Evolutionary conservation across 257 asterid species (phyloP).

Genomic region (Plantago elongata): DNA sequence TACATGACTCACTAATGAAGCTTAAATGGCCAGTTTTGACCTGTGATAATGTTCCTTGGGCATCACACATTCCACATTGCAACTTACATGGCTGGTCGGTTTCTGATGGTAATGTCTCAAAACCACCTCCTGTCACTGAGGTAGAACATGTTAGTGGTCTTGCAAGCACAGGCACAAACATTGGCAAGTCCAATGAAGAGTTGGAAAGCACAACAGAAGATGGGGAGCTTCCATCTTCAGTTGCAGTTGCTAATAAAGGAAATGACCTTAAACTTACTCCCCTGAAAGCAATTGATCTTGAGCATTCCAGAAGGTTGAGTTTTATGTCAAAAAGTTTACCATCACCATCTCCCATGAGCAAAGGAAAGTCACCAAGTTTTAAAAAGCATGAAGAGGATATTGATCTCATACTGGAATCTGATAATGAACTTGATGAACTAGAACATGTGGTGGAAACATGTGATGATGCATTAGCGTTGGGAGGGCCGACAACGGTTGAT

Average conservation of each 20-base stretch:
- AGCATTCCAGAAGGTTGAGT: constrained; percentile 48
- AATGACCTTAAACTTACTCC: constrained; percentile 38
- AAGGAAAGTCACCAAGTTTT: constrained; percentile 65
- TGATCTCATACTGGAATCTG: constrained; percentile 82
- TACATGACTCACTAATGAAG: constrained; percentile 64
- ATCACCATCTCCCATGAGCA: constrained; percentile 55
- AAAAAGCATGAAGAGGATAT: constrained; percentile 63
- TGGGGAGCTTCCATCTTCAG: constrained; percentile 83
- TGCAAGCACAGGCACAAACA: constrained; percentile 30
- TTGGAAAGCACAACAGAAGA: constrained; percentile 70
- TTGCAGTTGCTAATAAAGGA: constrained; percentile 35
- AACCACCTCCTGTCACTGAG: constrained; percentile 32
- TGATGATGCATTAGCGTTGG: constrained; percentile 26
- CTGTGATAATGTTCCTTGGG: constrained; percentile 83
- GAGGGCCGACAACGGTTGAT: constrained; percentile 25
- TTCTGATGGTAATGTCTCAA: constrained; percentile 29
- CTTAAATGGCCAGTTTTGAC: constrained; percentile 74
- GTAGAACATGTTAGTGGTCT: constrained; percentile 45
- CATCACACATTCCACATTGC: constrained; percentile 67
- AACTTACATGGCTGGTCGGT: constrained; percentile 66
- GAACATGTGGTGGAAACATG: constrained; percentile 45
- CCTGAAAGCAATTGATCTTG: constrained; percentile 39
- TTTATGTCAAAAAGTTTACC: constrained; percentile 61
- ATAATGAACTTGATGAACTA: constrained; percentile 67
- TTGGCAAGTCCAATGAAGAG: constrained; percentile 46